Percentiles rank a stretch among this genome's conserved stretches.
These are phyloP conservation scores for Ganoderma sinense DNA, from an alignment of 1,284 basidiomycete genomes.

Conservation along the genomic window DNA sequence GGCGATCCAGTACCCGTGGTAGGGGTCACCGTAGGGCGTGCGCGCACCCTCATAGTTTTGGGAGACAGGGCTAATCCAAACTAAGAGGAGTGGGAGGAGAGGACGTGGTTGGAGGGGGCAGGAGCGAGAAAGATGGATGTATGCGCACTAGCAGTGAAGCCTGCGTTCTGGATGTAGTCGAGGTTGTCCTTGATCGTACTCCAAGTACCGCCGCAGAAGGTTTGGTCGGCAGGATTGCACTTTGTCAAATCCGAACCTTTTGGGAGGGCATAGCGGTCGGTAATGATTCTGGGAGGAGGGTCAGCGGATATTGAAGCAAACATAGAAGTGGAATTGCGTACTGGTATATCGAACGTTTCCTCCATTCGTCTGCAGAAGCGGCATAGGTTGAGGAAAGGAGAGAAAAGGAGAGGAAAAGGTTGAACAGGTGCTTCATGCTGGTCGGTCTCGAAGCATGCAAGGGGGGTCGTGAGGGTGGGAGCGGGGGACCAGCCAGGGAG, in stretches of 20 bases:
- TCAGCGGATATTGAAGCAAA: background rate
- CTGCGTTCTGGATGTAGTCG: constrained; percentile 82
- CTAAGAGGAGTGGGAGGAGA: constrained; percentile 34
- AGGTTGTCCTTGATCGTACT: constrained; percentile 77
- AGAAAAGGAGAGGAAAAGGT: constrained; percentile 32
- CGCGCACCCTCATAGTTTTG: constrained; percentile 77
- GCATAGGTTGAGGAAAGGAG: constrained; percentile 38
- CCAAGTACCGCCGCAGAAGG: constrained; percentile 85
- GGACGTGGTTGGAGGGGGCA: background rate
- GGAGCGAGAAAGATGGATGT: constrained; percentile 18
- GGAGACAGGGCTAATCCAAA: constrained; percentile 74
- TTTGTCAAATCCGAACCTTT: constrained; percentile 58
- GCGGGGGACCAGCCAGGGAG: background rate
- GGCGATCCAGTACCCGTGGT: constrained; percentile 76
- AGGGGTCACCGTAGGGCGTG: constrained; percentile 74
- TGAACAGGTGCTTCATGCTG: constrained; percentile 29
- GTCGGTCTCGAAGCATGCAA: constrained; percentile 24
- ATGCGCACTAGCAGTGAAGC: constrained; percentile 76
- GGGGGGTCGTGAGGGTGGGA: background rate
- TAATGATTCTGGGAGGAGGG: constrained; percentile 61
- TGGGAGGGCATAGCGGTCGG: constrained; percentile 77
- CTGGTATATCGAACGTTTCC: constrained; percentile 52
- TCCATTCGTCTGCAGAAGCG: constrained; percentile 49
- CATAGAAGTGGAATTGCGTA: constrained; percentile 34
- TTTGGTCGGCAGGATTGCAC: constrained; percentile 62